Evolutionary conservation across 2,329 filamentous ascomycete species (phyloP).

Genomic region (Arthroderma sp.): DNA sequence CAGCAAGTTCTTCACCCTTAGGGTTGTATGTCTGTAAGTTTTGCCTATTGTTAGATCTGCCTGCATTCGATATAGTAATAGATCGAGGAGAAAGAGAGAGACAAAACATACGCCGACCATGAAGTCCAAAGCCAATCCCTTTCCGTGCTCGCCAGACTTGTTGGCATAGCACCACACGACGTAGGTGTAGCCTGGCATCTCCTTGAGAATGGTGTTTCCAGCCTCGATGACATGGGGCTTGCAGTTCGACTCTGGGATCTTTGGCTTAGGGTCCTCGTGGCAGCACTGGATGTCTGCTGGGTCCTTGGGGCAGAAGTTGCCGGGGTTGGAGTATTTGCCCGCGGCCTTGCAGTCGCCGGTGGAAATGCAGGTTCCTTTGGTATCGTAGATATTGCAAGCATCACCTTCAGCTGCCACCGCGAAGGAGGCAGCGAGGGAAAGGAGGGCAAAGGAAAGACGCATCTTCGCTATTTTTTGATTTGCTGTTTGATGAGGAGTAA

Average conservation of each 20-base stretch:
- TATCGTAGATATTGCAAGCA: background rate
- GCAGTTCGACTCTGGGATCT: constrained; percentile 7
- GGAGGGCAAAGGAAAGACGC: background rate
- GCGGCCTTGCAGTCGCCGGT: background rate
- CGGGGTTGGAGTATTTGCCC: background rate
- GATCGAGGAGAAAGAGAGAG: background rate
- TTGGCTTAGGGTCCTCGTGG: constrained; percentile 1
- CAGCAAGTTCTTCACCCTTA: constrained; percentile 33
- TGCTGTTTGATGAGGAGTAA: too few relatives aligned
- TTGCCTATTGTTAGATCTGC: background rate
- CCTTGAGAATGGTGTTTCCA: constrained; percentile 13
- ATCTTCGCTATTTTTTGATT: too few relatives aligned
- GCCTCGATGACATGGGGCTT: constrained; percentile 13
- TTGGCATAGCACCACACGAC: constrained; percentile 14
- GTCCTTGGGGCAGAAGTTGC: background rate
- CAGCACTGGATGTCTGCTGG: constrained; percentile 2
- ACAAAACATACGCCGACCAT: constrained; percentile 18
- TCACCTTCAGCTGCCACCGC: constrained; percentile 1
- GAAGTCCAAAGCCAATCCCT: constrained; percentile 20
- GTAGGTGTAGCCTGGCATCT: constrained; percentile 13
- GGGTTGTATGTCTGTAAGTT: constrained; percentile 21
- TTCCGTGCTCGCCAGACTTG: constrained; percentile 15
- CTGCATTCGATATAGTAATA: background rate
- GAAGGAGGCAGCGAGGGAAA: background rate
- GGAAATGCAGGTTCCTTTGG: constrained; percentile 3